Conservation (phyloP, 1,284 basidiomycete species). For the Anthracocystis walkeri region DNA sequence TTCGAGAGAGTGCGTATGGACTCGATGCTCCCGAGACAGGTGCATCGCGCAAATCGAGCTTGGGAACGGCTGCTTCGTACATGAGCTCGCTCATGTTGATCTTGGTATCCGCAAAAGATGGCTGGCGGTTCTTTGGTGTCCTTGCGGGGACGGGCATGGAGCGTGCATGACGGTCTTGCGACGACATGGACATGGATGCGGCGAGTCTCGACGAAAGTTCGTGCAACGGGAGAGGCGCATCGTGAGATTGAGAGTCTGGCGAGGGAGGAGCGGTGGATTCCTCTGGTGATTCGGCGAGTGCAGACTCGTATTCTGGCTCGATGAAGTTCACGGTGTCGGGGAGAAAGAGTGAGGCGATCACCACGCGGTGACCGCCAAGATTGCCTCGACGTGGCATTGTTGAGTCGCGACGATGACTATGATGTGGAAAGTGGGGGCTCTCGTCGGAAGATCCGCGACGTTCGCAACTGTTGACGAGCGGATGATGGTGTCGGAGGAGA, state of each 20-base stretch:
- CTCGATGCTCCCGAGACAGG: constrained; percentile 47
- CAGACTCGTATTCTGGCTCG: constrained; percentile 42
- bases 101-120: constrained; percentile 47
- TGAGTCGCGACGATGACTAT: neutral
- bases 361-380: constrained; percentile 60
- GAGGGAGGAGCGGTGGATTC: constrained; percentile 49
- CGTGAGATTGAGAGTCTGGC: constrained; percentile 23
- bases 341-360: constrained; percentile 65
- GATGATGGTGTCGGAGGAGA: neutral
- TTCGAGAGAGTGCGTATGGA: constrained; percentile 33
- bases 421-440: neutral
- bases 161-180: constrained; percentile 23
- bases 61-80: constrained; percentile 56
- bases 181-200: constrained; percentile 34
- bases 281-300: constrained; percentile 40
- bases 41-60: constrained; percentile 39
- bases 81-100: constrained; percentile 65
- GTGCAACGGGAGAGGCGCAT: constrained; percentile 52
- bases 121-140: constrained; percentile 36
- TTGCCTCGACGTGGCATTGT: constrained; percentile 52
- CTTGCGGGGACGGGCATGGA: constrained; percentile 32
- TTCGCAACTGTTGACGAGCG: neutral
- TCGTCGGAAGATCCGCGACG: neutral
- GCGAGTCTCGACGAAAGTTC: constrained; percentile 54
- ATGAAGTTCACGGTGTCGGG: constrained; percentile 61